phyloP scores from a whole-genome alignment of 805 yeast species.

The Candida vartiovaarae region DNA sequence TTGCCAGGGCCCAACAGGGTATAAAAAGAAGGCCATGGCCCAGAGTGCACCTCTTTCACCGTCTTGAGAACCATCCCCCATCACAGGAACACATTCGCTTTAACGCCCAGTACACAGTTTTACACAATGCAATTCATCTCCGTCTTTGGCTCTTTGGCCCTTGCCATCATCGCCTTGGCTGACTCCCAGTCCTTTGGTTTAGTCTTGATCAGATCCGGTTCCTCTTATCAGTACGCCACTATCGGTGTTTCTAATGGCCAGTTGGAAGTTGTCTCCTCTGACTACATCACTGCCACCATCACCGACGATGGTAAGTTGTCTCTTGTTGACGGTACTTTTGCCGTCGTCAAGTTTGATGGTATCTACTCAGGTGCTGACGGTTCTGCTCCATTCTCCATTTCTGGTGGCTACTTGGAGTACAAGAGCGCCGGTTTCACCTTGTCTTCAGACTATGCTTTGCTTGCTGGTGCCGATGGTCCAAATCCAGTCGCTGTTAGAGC shows the following conservation, averaged over 20 bases:
- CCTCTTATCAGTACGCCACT: slow-evolving; percentile 26
- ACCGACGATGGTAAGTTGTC: slow-evolving; percentile 29
- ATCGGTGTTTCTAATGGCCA: slow-evolving; percentile 17
- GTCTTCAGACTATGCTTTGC: slow-evolving; percentile 20
- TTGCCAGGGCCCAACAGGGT: too few relatives aligned
- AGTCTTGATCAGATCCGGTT: slow-evolving; percentile 30
- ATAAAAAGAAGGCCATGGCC: too few relatives aligned
- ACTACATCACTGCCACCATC: slow-evolving; percentile 15
- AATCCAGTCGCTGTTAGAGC: slow-evolving; percentile 18
- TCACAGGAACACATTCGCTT: too few relatives aligned
- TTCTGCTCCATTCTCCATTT: slow-evolving; percentile 33
- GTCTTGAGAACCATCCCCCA: too few relatives aligned
- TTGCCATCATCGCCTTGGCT: slow-evolving; percentile 26
- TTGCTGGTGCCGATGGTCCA: slow-evolving; percentile 9
- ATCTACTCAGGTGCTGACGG: slow-evolving; percentile 25
- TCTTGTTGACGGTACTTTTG: slow-evolving; percentile 24
- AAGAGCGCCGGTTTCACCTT: slow-evolving; percentile 33
- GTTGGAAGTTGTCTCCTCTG: slow-evolving; percentile 12
- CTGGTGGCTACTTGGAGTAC: slow-evolving; percentile 30
- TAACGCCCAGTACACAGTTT: background rate
- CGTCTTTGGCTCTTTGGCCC: slow-evolving; percentile 23
- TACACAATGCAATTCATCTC: slow-evolving; percentile 22
- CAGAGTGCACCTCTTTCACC: too few relatives aligned
- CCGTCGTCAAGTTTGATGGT: slow-evolving; percentile 21
- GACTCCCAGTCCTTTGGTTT: slow-evolving; percentile 32